Evolutionary conservation across 257 asterid genomes (phyloP), one percentile per base, ranked within the genome.

Genomic region (Prunella vulgaris): DNA sequence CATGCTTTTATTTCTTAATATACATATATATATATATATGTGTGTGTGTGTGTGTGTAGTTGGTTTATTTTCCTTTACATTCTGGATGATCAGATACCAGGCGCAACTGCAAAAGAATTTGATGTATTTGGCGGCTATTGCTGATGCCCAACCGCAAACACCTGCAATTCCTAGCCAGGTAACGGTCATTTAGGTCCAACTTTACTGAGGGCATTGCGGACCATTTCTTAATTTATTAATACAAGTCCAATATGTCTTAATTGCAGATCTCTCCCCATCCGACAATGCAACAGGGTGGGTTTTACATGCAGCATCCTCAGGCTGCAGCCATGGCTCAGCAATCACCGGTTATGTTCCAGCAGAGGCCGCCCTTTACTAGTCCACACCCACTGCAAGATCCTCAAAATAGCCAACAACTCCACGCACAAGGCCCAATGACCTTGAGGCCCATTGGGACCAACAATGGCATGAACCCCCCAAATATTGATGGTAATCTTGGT

Each of bases 101-200:
- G 93, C 95, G 72, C 92, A 80, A 69, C 96, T 93, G 44, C 98
- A 93, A 63, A 88, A 88, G 83, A 93, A 93, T 70, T 81, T 93
- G 85, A 90, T 93, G 97, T 90, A 92, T 82, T 86, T 92, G 77
- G 98, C 98, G 56, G 97, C 98, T 22, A 88, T 92, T 42, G 98
- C 98, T 12, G 98, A 92, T 79, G 95, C 96, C 60, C 98, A 90
- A 67, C 97, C 96, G 17, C 98, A 85, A 74, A 75, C 95, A 69
- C 90, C 96, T 35, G 48, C 93, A 32, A 72, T 86, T 84, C 87
- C 95, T 30, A 83, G 84, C 27, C 95, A 88, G 92, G 96, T 88
- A 62, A 12, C 14, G 6, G 33, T 24, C 12, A 8, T 58, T n/a
- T 70, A 12, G 38, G 28, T 71, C 32, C 54, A 10, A 42, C 10